phyloP scores from a whole-genome alignment of 2,329 filamentous ascomycete genomes.

The Aureobasidium zeae region DNA sequence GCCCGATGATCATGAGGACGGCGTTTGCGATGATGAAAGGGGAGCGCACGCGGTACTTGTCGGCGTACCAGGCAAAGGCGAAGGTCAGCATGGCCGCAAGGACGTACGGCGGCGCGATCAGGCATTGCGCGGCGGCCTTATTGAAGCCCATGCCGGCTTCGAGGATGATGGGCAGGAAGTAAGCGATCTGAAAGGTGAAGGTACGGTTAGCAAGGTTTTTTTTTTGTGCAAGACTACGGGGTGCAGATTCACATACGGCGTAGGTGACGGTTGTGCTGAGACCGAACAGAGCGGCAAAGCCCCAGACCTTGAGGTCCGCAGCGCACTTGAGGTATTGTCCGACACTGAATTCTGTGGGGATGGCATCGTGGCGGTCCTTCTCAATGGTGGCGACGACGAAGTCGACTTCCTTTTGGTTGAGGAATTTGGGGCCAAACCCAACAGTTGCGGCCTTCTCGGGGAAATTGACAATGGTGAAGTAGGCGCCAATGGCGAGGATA shows the following conservation, averaged over 20 bases:
- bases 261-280: constrained; percentile 55
- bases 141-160: constrained; percentile 29
- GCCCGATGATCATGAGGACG: constrained; percentile 26
- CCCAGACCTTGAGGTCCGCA: constrained; percentile 46
- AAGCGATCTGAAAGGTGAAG: constrained; percentile 29
- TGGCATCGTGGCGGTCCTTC: constrained; percentile 44
- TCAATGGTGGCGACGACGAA: constrained; percentile 45
- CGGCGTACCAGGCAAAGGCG: constrained; percentile 23
- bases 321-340: constrained; percentile 40
- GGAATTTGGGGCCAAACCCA: constrained; percentile 31
- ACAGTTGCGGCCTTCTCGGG: constrained; percentile 27
- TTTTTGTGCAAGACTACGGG: too few relatives aligned
- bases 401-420: constrained; percentile 38
- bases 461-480: constrained; percentile 39
- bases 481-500: constrained; percentile 32
- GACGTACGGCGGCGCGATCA: constrained; percentile 28
- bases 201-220: too few relatives aligned
- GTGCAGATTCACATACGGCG: too few relatives aligned
- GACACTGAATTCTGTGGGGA: constrained; percentile 39
- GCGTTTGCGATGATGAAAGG: constrained; percentile 30
- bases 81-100: constrained; percentile 27
- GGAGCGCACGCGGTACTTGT: constrained; percentile 29
- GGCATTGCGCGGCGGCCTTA: constrained; percentile 24
- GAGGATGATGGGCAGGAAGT: constrained; percentile 32
- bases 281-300: constrained; percentile 45